A percentile compares a stretch with the other conserved stretches of the same genome.
phyloP scores from a whole-genome alignment of 2,329 filamentous ascomycete genomes.

The Dothideomycetidae sp. region DNA sequence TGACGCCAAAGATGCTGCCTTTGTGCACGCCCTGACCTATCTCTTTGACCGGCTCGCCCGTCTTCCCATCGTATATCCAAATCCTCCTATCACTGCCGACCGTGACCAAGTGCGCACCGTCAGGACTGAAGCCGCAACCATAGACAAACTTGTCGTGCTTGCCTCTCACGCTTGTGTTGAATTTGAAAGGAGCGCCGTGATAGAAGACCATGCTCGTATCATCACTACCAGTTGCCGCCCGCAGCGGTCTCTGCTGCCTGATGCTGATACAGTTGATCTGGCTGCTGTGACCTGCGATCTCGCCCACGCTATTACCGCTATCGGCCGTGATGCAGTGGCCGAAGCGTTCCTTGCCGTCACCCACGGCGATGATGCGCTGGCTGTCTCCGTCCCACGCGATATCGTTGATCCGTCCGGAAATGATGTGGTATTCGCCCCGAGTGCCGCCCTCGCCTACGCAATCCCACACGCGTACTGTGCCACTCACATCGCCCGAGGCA shows the following conservation, averaged over 20 bases:
- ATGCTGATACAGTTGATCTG: constrained; percentile 85
- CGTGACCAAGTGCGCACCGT: constrained; percentile 67
- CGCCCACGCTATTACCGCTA: constrained; percentile 89
- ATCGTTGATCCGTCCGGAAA: constrained; percentile 89
- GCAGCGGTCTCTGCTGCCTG: constrained; percentile 74
- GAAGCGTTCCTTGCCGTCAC: constrained; percentile 84
- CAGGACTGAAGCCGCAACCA: constrained; percentile 76
- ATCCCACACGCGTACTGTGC: constrained; percentile 85
- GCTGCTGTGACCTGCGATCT: constrained; percentile 82
- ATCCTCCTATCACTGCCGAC: constrained; percentile 88
- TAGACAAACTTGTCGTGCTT: constrained; percentile 83
- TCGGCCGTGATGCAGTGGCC: constrained; percentile 91
- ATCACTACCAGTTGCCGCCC: constrained; percentile 82
- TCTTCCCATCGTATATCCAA: constrained; percentile 93
- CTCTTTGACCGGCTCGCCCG: constrained; percentile 63
- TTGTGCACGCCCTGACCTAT: constrained; percentile 77
- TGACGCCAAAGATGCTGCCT: constrained; percentile 83
- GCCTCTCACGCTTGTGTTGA: constrained; percentile 64
- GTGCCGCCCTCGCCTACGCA: constrained; percentile 71
- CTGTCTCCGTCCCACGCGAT: constrained; percentile 96
- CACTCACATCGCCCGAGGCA: constrained; percentile 76
- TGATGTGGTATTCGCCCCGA: constrained; percentile 85
- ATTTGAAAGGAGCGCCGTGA: constrained; percentile 91
- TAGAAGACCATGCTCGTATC: constrained; percentile 84
- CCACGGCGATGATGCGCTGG: constrained; percentile 89